Evolutionary conservation across 1,284 basidiomycete genomes (phyloP).

Genomic region (Thelephora terrestris): DNA sequence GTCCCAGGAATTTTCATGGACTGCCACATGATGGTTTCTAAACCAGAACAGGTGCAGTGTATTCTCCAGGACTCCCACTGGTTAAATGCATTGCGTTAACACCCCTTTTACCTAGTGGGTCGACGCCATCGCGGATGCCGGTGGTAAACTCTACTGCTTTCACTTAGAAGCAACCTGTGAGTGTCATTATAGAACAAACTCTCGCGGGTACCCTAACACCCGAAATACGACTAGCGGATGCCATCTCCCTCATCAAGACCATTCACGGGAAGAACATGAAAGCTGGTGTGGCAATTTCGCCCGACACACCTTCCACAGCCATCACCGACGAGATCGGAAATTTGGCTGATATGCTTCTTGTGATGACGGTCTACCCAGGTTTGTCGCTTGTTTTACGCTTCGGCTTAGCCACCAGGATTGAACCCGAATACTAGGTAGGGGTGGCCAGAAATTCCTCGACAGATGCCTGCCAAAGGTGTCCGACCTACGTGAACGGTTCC

Average conservation of each 20-base stretch:
- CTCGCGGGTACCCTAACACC: not conserved
- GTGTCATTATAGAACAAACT: slow-evolving; percentile 19
- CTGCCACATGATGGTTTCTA: slow-evolving; percentile 99
- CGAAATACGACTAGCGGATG: slow-evolving; percentile 42
- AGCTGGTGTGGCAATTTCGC: slow-evolving; percentile 91
- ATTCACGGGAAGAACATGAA: slow-evolving; percentile 78
- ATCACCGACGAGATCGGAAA: slow-evolving; percentile 78
- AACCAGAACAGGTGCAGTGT: slow-evolving; percentile 74
- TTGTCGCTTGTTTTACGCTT: slow-evolving; percentile 7
- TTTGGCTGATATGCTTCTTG: slow-evolving; percentile 86
- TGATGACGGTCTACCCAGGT: slow-evolving; percentile 97
- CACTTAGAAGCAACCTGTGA: slow-evolving; percentile 92
- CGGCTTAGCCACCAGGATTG: not conserved
- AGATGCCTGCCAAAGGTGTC: slow-evolving; percentile 88
- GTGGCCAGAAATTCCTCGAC: slow-evolving; percentile 95
- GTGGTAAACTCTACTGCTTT: slow-evolving; percentile 94
- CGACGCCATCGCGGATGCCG: slow-evolving; percentile 89
- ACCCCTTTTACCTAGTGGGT: slow-evolving; percentile 65
- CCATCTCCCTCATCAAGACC: slow-evolving; percentile 61
- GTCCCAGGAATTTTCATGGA: slow-evolving; percentile 98
- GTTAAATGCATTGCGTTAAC: not conserved
- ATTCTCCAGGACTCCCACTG: not conserved
- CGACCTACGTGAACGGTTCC: slow-evolving; percentile 89
- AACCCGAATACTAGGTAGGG: slow-evolving; percentile 46
- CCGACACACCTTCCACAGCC: slow-evolving; percentile 77